Evolutionary conservation across 768 basidiomycete genomes (phyloP).

Genomic region (Sarcodon sp.): DNA sequence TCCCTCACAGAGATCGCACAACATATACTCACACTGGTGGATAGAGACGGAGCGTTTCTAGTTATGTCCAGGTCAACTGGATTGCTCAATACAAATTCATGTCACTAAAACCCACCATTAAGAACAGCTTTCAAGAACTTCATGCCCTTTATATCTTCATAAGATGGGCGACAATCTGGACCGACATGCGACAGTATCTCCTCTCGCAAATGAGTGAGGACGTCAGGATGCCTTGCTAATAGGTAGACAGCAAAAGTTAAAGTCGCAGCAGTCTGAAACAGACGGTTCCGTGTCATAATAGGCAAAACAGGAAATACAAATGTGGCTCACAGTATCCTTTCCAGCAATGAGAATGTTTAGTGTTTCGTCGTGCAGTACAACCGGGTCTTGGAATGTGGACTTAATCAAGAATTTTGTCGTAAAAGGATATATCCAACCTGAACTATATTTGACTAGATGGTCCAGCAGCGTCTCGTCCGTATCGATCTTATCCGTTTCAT

Average conservation of each 20-base stretch:
- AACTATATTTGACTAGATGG: background rate
- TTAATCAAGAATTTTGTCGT: too few species aligned
- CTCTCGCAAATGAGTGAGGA: constrained; percentile 16
- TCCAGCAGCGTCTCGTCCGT: background rate
- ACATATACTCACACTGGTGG: constrained; percentile 15
- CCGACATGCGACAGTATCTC: constrained; percentile 21
- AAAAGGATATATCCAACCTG: too few species aligned
- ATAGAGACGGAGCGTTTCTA: constrained; percentile 30
- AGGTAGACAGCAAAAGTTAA: constrained; percentile 21
- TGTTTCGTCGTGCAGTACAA: constrained; percentile 26
- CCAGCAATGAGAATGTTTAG: constrained; percentile 45
- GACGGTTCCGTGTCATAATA: background rate
- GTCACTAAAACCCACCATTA: constrained; percentile 14
- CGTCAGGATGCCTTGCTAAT: constrained; percentile 17
- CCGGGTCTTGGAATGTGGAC: constrained; percentile 17
- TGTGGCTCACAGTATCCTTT: constrained; percentile 29
- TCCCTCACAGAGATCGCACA: background rate
- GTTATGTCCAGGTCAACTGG: background rate
- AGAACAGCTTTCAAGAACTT: constrained; percentile 21
- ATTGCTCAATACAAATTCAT: background rate
- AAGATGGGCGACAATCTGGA: constrained; percentile 14
- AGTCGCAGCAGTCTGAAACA: constrained; percentile 16
- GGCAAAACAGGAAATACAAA: too few species aligned
- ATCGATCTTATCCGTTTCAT: background rate
- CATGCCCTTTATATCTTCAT: constrained; percentile 20